A percentile compares a stretch with the other conserved stretches of the same genome.
Evolutionary conservation across 1,284 basidiomycete genomes (phyloP).

Genomic region (Cystobasidium slooffiae): DNA sequence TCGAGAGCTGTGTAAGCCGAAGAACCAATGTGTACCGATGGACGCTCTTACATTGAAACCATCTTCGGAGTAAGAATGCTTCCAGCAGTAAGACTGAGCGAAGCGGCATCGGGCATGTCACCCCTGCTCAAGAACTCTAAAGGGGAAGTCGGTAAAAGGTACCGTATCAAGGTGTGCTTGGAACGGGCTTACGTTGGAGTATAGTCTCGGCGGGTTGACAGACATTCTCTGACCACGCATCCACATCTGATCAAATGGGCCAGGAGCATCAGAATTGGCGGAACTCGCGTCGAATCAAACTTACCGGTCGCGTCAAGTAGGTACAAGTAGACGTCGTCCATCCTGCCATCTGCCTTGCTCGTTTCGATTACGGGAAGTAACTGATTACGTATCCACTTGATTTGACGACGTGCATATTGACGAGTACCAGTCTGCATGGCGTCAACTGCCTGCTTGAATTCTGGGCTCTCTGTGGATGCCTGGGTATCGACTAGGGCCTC

Average conservation of each 20-base stretch:
- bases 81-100: conserved; percentile 1
- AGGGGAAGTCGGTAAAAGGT: neutral
- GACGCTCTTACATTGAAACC: neutral
- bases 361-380: conserved; percentile 74
- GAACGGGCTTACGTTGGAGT: conserved; percentile 38
- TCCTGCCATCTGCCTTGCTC: conserved; percentile 58
- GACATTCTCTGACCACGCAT: conserved; percentile 63
- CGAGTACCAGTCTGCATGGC: conserved; percentile 85
- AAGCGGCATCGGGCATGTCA: conserved; percentile 5
- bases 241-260: conserved; percentile 60
- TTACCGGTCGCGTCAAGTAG: conserved; percentile 77
- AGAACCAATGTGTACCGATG: neutral
- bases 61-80: neutral
- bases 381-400: conserved; percentile 91
- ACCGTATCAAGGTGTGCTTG: neutral
- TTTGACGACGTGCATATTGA: conserved; percentile 89
- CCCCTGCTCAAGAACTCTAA: conserved; percentile 11
- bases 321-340: conserved; percentile 57
- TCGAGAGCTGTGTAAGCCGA: too few species aligned
- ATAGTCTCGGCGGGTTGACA: conserved; percentile 51
- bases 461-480: conserved; percentile 54
- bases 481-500: conserved; percentile 53
- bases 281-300: neutral
- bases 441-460: conserved; percentile 67
- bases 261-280: neutral